Evolutionary conservation across 192 early-diverging fungal genomes (phyloP), one percentile per base, ranked within the genome.

Genomic region (Mortierella hygrophila): DNA sequence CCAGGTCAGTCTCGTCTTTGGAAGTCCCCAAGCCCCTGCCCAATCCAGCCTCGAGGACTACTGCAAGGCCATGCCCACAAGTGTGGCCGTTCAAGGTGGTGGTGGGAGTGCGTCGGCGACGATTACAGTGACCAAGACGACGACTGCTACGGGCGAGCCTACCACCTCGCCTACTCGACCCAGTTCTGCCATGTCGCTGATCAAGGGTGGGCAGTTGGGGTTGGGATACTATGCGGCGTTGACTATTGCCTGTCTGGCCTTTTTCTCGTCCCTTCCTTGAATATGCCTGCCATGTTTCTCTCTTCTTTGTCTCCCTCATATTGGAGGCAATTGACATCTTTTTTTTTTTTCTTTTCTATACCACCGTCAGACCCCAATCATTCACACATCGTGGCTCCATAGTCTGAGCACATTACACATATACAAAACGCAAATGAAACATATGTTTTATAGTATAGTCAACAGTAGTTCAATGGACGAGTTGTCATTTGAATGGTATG

Each of bases 1-100:
- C 47, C 84, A 86, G 41, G 23, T 81, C 23, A 41, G n/a, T 2
- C 38, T 80, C 23, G 74, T 86, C 44, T 81, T 86, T 75, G 84
- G 84, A 41, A 78, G 76, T 35, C 3, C n/a, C 63, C 44, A 69
- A 0, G 57, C 76, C 1, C 84, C 84, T 1, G 11, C 71, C 1
- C 63, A 63, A 32, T 6, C 84, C 21, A 86, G 79, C 13, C 76
- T 86, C 0, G 69, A 69, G 41, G 52, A 71, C 35, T 86, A 77
- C 37, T 86, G 84, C 35, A 80, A 63, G 35, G 10, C 46, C 9
- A 29, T 70, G 7, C 37, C 78, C 10, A 0, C 29, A 4, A 16
- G 29, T 26, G 23, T 18, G 11, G 13, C 3, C 3, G 18, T 37
- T 26, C 47, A 13, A 15, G 57, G 18, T 1, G 15, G 37, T 7